Evolutionary conservation across 2,329 filamentous ascomycete species (phyloP).

Genomic region (Exophiala sideris): DNA sequence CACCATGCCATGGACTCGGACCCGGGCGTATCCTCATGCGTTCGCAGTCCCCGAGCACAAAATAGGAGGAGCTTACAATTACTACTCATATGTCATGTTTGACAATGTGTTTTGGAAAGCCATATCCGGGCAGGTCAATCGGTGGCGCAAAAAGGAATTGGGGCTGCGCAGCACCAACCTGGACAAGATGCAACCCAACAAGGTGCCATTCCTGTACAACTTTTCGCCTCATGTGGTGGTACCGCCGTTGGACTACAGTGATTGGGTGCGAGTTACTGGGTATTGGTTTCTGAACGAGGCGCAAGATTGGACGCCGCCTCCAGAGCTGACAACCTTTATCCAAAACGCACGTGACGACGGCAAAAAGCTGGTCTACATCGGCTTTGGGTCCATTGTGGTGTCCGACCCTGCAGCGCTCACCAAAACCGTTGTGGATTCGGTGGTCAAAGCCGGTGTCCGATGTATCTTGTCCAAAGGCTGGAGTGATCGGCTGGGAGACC

Average conservation of each 20-base stretch:
- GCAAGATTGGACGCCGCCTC: conserved; percentile 64
- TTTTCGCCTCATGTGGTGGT: conserved; percentile 93
- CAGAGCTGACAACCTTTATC: conserved; percentile 77
- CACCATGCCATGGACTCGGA: conserved; percentile 98
- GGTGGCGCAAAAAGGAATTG: conserved; percentile 80
- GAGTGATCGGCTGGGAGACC: conserved; percentile 75
- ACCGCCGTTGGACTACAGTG: conserved; percentile 89
- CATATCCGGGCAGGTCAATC: conserved; percentile 85
- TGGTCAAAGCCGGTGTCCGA: conserved; percentile 84
- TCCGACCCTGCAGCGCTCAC: conserved; percentile 85
- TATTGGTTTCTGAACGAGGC: conserved; percentile 95
- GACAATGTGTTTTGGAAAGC: conserved; percentile 96
- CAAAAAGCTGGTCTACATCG: conserved; percentile 94
- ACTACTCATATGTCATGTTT: conserved; percentile 92
- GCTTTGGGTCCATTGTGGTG: conserved; percentile 94
- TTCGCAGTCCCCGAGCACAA: conserved; percentile 91
- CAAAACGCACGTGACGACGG: conserved; percentile 71
- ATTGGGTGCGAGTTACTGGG: conserved; percentile 95
- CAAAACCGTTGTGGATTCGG: conserved; percentile 86
- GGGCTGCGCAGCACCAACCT: conserved; percentile 75
- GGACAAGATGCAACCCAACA: conserved; percentile 91
- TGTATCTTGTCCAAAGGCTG: conserved; percentile 96
- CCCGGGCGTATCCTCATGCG: conserved; percentile 90
- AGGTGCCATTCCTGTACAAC: conserved; percentile 97
- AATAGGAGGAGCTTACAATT: conserved; percentile 93